Evolutionary conservation across 257 asterid species (phyloP).

Genomic region (Nemophila menziesii): DNA sequence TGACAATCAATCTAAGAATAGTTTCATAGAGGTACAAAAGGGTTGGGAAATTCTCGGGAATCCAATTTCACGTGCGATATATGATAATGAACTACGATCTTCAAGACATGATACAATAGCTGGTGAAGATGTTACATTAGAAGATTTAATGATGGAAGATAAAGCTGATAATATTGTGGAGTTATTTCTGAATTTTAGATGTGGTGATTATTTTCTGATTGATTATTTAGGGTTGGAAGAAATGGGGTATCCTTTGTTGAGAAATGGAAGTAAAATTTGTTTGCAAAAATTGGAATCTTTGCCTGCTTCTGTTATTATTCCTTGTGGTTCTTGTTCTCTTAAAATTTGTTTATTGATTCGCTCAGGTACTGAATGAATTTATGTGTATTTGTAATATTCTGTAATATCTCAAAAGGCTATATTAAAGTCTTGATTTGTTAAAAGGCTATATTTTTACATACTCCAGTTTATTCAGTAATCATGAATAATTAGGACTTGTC

Average conservation of each 20-base stretch:
- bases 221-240: conserved; percentile 51
- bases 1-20: conserved; percentile 12
- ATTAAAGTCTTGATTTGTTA: no score
- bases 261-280: conserved; percentile 22
- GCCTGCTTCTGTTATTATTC: conserved; percentile 47
- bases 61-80: conserved; percentile 42
- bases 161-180: conserved; percentile 27
- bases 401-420: no score
- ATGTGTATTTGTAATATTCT: not conserved
- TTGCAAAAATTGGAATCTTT: conserved; percentile 18
- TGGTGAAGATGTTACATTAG: conserved; percentile 48
- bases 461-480: no score
- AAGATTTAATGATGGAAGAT: conserved; percentile 47
- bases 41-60: conserved; percentile 56
- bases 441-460: no score
- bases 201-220: conserved; percentile 54
- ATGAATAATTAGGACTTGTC: no score
- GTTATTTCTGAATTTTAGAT: conserved; percentile 45
- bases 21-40: conserved; percentile 42
- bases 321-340: conserved; percentile 74
- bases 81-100: conserved; percentile 37
- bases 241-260: conserved; percentile 38
- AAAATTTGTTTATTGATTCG: conserved; percentile 38
- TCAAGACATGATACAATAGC: conserved; percentile 40
- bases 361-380: conserved; percentile 7